Conservation (phyloP, 2,329 filamentous ascomycete species). For the Ophiocordyceps camponoti-saundersi region DNA sequence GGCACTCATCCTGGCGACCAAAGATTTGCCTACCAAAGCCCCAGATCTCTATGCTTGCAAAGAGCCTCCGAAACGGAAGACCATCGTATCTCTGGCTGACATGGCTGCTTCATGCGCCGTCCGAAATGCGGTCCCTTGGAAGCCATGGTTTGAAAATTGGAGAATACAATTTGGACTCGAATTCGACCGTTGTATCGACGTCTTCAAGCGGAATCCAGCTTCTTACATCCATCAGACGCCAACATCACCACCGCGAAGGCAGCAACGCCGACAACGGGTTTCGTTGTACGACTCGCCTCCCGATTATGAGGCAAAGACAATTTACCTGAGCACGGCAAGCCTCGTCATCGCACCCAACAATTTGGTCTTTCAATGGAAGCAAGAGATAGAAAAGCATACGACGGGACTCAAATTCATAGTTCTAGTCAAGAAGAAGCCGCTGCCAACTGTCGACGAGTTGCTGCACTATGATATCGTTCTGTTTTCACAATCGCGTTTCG, state of each 20-base stretch:
- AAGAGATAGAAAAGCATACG: conserved; percentile 68
- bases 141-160: conserved; percentile 38
- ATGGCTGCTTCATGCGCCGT: conserved; percentile 61
- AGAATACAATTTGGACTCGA: conserved; percentile 26
- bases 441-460: conserved; percentile 43
- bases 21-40: conserved; percentile 46
- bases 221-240: conserved; percentile 38
- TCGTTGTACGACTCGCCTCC: background rate
- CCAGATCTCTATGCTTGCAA: conserved; percentile 40
- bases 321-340: conserved; percentile 52
- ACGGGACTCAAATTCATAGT: conserved; percentile 46
- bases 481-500: conserved; percentile 59
- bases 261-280: background rate
- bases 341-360: conserved; percentile 73
- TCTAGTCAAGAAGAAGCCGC: conserved; percentile 32
- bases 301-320: conserved; percentile 9
- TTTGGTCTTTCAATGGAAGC: conserved; percentile 66
- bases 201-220: conserved; percentile 39
- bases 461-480: conserved; percentile 58
- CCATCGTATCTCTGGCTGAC: conserved; percentile 47
- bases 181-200: conserved; percentile 34
- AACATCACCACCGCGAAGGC: background rate
- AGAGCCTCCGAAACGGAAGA: conserved; percentile 20
- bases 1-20: conserved; percentile 59
- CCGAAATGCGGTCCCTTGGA: conserved; percentile 54